Evolutionary conservation across 108 stramenopile genomes (phyloP).

Genomic region (Cyclotella sp.): DNA sequence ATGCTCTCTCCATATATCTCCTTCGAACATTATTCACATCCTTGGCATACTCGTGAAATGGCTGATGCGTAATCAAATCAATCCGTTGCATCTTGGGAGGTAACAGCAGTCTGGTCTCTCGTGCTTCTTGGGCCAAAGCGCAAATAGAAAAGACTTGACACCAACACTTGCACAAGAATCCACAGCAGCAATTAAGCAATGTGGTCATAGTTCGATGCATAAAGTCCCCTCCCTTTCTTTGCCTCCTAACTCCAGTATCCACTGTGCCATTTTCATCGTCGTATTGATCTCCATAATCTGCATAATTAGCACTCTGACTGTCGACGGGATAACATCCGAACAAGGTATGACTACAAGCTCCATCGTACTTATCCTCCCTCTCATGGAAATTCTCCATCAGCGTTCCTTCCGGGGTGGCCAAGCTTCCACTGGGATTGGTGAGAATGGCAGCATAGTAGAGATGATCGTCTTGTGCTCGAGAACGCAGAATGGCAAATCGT

Average conservation of each 20-base stretch:
- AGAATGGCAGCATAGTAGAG: slow-evolving; percentile 78
- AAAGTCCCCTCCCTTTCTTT: slow-evolving; percentile 68
- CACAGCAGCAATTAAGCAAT: slow-evolving; percentile 75
- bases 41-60: slow-evolving; percentile 85
- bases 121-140: slow-evolving; percentile 87
- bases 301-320: slow-evolving; percentile 53
- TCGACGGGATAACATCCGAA: slow-evolving; percentile 90
- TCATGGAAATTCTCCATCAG: slow-evolving; percentile 52
- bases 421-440: slow-evolving; percentile 42
- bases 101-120: slow-evolving; percentile 78
- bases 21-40: slow-evolving; percentile 75
- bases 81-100: slow-evolving; percentile 82
- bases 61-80: slow-evolving; percentile 88
- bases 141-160: slow-evolving; percentile 83
- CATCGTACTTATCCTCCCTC: slow-evolving; percentile 82
- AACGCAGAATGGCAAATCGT: slow-evolving; percentile 71
- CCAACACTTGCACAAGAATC: slow-evolving; percentile 79
- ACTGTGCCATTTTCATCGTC: slow-evolving; percentile 21
- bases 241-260: slow-evolving; percentile 52
- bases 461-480: slow-evolving; percentile 86
- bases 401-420: slow-evolving; percentile 64
- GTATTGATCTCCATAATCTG: slow-evolving; percentile 69
- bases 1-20: slow-evolving; percentile 69
- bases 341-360: slow-evolving; percentile 86
- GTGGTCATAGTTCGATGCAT: slow-evolving; percentile 64